Percentiles rank a stretch among this genome's conserved stretches.
phyloP scores from a whole-genome alignment of 192 early-diverging fungal species.

The Chytriomyces confervae region DNA sequence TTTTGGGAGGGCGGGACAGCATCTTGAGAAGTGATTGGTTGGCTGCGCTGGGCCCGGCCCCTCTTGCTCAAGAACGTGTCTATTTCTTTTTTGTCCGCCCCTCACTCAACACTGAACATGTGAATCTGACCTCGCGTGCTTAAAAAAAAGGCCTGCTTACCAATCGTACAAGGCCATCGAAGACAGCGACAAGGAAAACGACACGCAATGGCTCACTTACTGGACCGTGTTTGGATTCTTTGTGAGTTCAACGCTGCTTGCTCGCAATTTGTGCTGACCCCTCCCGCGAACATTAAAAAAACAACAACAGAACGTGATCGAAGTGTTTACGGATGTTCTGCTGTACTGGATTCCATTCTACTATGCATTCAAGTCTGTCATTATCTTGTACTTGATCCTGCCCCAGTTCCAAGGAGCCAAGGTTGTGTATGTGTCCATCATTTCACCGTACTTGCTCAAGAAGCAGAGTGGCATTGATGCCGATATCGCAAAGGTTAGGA shows the following conservation, averaged over 20 bases:
- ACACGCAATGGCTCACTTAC: slow-evolving; percentile 74
- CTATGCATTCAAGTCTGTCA: slow-evolving; percentile 88
- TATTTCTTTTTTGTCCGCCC: no score
- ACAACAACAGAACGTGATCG: slow-evolving; percentile 62
- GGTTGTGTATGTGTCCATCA: slow-evolving; percentile 72
- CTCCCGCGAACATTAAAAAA: background rate
- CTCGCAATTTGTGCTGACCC: background rate
- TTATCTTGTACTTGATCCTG: slow-evolving; percentile 85
- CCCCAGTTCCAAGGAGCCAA: slow-evolving; percentile 82
- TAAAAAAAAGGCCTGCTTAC: slow-evolving; percentile 72
- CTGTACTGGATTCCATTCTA: slow-evolving; percentile 88
- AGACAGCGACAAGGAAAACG: slow-evolving; percentile 73
- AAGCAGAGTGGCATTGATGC: slow-evolving; percentile 53
- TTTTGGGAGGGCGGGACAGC: no score
- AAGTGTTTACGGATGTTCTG: slow-evolving; percentile 90
- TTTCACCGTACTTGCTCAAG: slow-evolving; percentile 77
- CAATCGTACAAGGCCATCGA: slow-evolving; percentile 94
- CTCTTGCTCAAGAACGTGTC: no score
- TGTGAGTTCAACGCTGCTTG: background rate
- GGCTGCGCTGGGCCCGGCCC: no score
- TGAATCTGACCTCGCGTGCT: background rate
- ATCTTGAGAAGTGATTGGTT: no score
- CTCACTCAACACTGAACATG: no score
- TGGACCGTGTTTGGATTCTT: slow-evolving; percentile 86
- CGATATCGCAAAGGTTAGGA: slow-evolving; percentile 45